phyloP scores from a whole-genome alignment of 768 basidiomycete genomes.

The Leccinellum rugosiceps region DNA sequence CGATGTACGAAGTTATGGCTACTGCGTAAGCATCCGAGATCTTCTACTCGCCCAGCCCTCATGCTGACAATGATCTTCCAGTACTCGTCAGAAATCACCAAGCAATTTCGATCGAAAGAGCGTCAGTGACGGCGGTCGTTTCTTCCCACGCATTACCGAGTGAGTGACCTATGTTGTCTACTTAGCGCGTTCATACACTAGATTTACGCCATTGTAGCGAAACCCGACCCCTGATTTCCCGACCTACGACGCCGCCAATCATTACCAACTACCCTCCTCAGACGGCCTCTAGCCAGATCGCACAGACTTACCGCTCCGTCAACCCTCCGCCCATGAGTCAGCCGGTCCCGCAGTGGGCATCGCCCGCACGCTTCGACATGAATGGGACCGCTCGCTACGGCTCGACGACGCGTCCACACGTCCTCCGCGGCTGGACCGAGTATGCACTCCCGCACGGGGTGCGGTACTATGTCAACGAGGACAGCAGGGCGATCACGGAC shows the following conservation, averaged over 20 bases:
- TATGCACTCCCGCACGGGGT: slow-evolving; percentile 71
- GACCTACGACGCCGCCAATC: slow-evolving; percentile 30
- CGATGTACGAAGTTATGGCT: slow-evolving; percentile 35
- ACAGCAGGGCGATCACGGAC: slow-evolving; percentile 63
- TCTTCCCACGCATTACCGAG: slow-evolving; percentile 19
- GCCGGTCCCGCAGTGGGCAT: slow-evolving; percentile 29
- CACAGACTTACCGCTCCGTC: slow-evolving; percentile 20
- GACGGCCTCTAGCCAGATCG: slow-evolving; percentile 23
- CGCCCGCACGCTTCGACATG: slow-evolving; percentile 20
- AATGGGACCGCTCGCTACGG: slow-evolving; percentile 34
- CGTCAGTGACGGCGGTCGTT: slow-evolving; percentile 12
- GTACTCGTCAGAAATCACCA: slow-evolving; percentile 18
- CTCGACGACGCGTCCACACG: slow-evolving; percentile 21
- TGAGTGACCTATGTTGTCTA: slow-evolving; percentile 13
- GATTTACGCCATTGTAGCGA: slow-evolving; percentile 39
- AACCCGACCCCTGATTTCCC: slow-evolving; percentile 48
- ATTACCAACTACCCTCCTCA: slow-evolving; percentile 21
- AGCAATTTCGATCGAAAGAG: slow-evolving; percentile 15
- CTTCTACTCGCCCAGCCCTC: too few relatives aligned
- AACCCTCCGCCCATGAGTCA: slow-evolving; percentile 21
- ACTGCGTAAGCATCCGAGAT: slow-evolving; percentile 12
- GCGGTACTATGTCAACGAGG: slow-evolving; percentile 68
- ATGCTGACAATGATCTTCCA: slow-evolving; percentile 2
- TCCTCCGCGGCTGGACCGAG: slow-evolving; percentile 65
- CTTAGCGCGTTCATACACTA: background rate